These are phyloP conservation scores for Diaporthe humulicola DNA, from an alignment of 2,329 filamentous ascomycete genomes.

Conservation along the genomic window DNA sequence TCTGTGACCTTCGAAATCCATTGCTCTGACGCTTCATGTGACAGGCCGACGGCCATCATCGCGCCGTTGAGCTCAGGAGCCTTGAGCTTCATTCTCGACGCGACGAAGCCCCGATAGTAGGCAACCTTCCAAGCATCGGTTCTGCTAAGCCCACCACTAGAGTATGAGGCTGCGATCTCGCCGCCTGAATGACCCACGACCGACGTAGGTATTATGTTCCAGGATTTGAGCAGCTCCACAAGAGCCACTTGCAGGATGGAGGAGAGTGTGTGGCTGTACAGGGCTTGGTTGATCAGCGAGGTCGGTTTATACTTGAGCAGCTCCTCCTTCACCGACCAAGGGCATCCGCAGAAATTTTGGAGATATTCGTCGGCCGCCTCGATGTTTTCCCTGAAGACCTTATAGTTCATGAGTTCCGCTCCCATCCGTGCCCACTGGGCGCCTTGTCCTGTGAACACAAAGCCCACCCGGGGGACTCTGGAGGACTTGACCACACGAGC, in stretches of 20 bases:
- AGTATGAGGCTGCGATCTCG: conserved; percentile 25
- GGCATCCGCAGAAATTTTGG: neutral
- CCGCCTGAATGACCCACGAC: conserved; percentile 47
- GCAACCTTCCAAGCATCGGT: conserved; percentile 44
- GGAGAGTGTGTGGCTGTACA: conserved; percentile 44
- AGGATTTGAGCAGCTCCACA: conserved; percentile 48
- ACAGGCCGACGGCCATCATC: conserved; percentile 32
- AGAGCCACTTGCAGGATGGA: conserved; percentile 55
- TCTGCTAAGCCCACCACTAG: neutral
- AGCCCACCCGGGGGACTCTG: neutral
- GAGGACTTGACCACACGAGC: neutral
- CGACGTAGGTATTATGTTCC: conserved; percentile 41
- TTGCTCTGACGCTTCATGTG: conserved; percentile 16
- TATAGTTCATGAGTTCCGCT: conserved; percentile 47
- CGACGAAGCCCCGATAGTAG: conserved; percentile 40
- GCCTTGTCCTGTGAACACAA: conserved; percentile 51
- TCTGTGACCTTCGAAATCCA: conserved; percentile 18
- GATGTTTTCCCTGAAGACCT: neutral
- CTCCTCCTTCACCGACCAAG: conserved; percentile 27
- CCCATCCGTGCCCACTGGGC: conserved; percentile 52
- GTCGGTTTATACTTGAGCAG: conserved; percentile 19
- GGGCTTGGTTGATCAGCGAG: conserved; percentile 32
- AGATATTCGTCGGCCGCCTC: neutral
- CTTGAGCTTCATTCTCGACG: conserved; percentile 39
- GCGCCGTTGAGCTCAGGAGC: conserved; percentile 27